Percentiles rank a stretch among this genome's conserved stretches.
Conservation (phyloP, 208 protist species). For the Acanthamoeba triangularis region DNA sequence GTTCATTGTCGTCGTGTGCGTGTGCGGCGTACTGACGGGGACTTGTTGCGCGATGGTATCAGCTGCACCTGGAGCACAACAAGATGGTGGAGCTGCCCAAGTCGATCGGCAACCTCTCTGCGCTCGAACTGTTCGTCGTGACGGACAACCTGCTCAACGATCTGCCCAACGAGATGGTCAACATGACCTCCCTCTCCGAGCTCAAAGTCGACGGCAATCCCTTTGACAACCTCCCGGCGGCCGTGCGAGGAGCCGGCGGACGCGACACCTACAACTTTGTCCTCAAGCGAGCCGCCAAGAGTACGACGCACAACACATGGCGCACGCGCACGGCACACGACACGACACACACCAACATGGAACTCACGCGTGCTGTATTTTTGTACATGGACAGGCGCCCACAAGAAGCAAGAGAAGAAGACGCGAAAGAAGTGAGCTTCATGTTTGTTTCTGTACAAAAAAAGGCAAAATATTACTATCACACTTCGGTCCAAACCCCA, state of each 20-base stretch:
- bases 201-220: constrained; percentile 77
- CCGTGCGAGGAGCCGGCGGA: constrained; percentile 41
- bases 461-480: no score
- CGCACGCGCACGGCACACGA: no score
- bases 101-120: constrained; percentile 31
- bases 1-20: neutral
- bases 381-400: neutral
- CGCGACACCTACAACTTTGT: constrained; percentile 75
- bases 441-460: neutral
- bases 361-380: neutral
- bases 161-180: constrained; percentile 75
- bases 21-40: neutral
- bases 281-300: constrained; percentile 70
- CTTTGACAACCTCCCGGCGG: constrained; percentile 47
- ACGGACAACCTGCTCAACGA: constrained; percentile 77
- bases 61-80: constrained; percentile 76
- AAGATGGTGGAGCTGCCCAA: constrained; percentile 69
- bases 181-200: constrained; percentile 63
- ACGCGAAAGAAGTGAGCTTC: neutral
- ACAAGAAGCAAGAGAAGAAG: constrained; percentile 51
- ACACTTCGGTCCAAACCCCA: no score
- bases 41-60: neutral
- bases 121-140: constrained; percentile 68
- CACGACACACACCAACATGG: no score
- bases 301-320: neutral